Percentiles rank a stretch among this genome's conserved stretches.
Evolutionary conservation across 345 rosid genomes (phyloP).

Genomic region (Heritiera littoralis): DNA sequence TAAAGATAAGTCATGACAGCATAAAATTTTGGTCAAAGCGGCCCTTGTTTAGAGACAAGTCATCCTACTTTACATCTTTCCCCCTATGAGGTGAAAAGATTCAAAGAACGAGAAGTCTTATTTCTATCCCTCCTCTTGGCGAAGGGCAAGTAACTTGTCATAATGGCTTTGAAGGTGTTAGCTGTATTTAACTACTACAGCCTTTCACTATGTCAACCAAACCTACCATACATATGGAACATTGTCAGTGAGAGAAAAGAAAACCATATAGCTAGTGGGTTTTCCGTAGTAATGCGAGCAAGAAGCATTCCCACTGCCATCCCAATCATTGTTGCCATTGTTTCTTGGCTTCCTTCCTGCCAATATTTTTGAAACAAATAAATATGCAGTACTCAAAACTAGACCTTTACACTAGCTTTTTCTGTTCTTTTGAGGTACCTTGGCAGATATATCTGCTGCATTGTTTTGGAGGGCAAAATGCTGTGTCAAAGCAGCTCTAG

Average conservation of each 20-base stretch:
- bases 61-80: background rate
- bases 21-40: background rate
- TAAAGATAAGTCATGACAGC: background rate
- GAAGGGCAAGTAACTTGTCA: background rate
- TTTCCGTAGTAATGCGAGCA: slow-evolving; percentile 73
- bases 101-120: background rate
- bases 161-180: slow-evolving; percentile 2
- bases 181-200: slow-evolving; percentile 1
- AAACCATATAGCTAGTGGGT: slow-evolving; percentile 76
- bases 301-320: slow-evolving; percentile 94
- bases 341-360: slow-evolving; percentile 97
- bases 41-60: background rate
- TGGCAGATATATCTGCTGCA: slow-evolving; percentile 95
- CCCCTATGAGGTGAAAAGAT: background rate
- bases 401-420: background rate
- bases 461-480: slow-evolving; percentile 94
- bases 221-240: slow-evolving; percentile 94
- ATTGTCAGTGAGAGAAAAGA: slow-evolving; percentile 75
- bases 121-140: background rate
- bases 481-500: slow-evolving; percentile 96
- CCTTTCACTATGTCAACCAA: background rate
- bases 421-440: slow-evolving; percentile 43
- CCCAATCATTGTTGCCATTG: slow-evolving; percentile 90
- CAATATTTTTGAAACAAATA: slow-evolving; percentile 12
- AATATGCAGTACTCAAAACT: background rate